phyloP scores from a whole-genome alignment of 2,329 filamentous ascomycete species.

The Penicillium expansum region DNA sequence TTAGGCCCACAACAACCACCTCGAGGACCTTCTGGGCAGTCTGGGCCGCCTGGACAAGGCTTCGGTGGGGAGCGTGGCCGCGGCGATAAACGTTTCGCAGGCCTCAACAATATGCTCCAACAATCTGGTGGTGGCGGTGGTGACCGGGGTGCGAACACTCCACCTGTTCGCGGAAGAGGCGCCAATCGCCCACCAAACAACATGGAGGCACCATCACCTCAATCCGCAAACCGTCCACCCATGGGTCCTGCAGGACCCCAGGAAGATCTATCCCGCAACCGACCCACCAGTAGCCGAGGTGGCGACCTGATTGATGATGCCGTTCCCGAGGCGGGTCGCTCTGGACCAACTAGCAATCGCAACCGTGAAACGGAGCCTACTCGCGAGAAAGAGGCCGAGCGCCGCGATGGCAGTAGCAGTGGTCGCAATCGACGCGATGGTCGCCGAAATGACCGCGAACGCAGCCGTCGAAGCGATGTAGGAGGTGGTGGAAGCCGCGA shows the following conservation, averaged over 20 bases:
- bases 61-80: conserved; percentile 40
- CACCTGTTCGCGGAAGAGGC: conserved; percentile 42
- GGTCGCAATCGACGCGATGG: conserved; percentile 36
- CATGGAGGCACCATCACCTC: conserved; percentile 33
- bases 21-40: conserved; percentile 34
- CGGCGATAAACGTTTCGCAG: conserved; percentile 48
- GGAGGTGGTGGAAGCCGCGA: conserved; percentile 20
- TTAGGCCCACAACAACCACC: conserved; percentile 27
- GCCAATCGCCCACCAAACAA: conserved; percentile 35
- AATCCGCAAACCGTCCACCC: conserved; percentile 31
- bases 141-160: conserved; percentile 35
- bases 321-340: conserved; percentile 32
- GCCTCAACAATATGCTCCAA: conserved; percentile 49
- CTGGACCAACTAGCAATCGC: conserved; percentile 30
- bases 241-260: conserved; percentile 30
- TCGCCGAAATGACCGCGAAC: conserved; percentile 36
- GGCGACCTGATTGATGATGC: conserved; percentile 36
- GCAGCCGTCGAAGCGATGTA: conserved; percentile 34
- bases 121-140: conserved; percentile 37
- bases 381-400: conserved; percentile 34
- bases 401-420: conserved; percentile 27
- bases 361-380: conserved; percentile 20
- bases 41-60: conserved; percentile 33
- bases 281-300: conserved; percentile 29
- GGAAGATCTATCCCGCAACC: conserved; percentile 31